phyloP scores from a whole-genome alignment of 805 yeast genomes.

The Zygosaccharomyces lentus region DNA sequence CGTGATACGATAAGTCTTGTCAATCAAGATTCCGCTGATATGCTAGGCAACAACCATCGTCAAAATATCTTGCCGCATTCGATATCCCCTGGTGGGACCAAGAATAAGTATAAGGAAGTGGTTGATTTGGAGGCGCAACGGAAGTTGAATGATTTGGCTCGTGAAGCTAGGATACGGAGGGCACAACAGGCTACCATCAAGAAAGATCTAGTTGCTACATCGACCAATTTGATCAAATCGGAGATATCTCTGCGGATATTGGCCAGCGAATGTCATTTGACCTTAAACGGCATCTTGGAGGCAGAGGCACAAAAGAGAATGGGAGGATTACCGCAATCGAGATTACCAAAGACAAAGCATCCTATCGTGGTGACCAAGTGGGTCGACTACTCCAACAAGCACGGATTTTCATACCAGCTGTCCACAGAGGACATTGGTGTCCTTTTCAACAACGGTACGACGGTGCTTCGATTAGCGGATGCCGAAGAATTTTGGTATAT shows the following conservation, averaged over 20 bases:
- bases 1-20: conserved; percentile 9
- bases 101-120: conserved; percentile 77
- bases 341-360: conserved; percentile 36
- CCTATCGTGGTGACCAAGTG: conserved; percentile 85
- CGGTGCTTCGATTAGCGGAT: conserved; percentile 68
- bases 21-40: conserved; percentile 35
- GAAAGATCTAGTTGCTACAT: conserved; percentile 31
- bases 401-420: conserved; percentile 90
- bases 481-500: conserved; percentile 64
- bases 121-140: conserved; percentile 37
- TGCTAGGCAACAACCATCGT: conserved; percentile 23
- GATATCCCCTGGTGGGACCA: conserved; percentile 88
- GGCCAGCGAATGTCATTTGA: conserved; percentile 44
- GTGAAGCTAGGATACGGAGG: conserved; percentile 35
- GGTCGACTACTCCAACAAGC: conserved; percentile 96
- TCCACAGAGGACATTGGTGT: conserved; percentile 90
- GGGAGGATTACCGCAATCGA: conserved; percentile 35
- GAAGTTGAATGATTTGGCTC: conserved; percentile 33
- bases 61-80: conserved; percentile 75
- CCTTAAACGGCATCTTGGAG: conserved; percentile 43
- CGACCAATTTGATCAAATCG: conserved; percentile 37
- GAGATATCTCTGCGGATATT: conserved; percentile 38
- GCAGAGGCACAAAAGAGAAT: conserved; percentile 44
- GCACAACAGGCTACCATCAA: conserved; percentile 34
- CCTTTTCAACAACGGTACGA: conserved; percentile 76